Conservation (phyloP, 768 basidiomycete genomes). For the Mycena haematopus region DNA sequence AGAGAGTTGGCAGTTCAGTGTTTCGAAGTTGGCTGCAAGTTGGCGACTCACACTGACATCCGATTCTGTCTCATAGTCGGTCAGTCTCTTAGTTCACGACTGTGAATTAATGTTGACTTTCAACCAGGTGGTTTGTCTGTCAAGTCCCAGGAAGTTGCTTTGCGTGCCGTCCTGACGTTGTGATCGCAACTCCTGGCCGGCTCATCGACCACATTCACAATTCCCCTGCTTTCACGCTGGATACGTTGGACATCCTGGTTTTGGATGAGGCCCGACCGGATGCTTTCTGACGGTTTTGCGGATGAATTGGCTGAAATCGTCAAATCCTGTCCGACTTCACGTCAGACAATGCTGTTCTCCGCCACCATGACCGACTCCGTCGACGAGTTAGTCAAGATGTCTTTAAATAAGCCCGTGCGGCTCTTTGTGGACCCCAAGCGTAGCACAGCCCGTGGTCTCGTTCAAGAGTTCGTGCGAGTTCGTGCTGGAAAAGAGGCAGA, state of each 20-base stretch:
- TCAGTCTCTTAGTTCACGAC: conserved; percentile 41
- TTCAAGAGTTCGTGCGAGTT: conserved; percentile 96
- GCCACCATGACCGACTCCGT: conserved; percentile 99
- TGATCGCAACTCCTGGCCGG: conserved; percentile 97
- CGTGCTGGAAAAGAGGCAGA: conserved; percentile 80
- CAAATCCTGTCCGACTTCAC: conserved; percentile 81
- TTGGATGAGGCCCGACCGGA: conserved; percentile 98
- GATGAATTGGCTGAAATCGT: conserved; percentile 96
- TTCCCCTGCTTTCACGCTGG: conserved; percentile 90
- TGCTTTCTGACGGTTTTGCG: conserved; percentile 94
- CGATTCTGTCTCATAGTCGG: conserved; percentile 93
- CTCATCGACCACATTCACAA: conserved; percentile 98
- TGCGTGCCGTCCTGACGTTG: conserved; percentile 90
- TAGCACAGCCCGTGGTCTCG: conserved; percentile 80
- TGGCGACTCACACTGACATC: conserved; percentile 89
- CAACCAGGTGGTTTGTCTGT: conserved; percentile 85
- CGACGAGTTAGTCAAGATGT: conserved; percentile 91
- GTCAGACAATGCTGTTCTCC: conserved; percentile 98
- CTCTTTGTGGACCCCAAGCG: conserved; percentile 96
- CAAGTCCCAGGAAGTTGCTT: conserved; percentile 86
- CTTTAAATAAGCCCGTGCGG: conserved; percentile 89
- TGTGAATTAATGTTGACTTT: conserved; percentile 19
- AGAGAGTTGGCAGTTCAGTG: conserved; percentile 97
- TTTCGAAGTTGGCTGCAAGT: conserved; percentile 85
- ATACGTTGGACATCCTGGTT: conserved; percentile 90